Percentiles rank a stretch among this genome's conserved stretches.
These are phyloP conservation scores for Leptographium flavum DNA, from an alignment of 2,329 filamentous ascomycete species.

Conservation along the genomic window DNA sequence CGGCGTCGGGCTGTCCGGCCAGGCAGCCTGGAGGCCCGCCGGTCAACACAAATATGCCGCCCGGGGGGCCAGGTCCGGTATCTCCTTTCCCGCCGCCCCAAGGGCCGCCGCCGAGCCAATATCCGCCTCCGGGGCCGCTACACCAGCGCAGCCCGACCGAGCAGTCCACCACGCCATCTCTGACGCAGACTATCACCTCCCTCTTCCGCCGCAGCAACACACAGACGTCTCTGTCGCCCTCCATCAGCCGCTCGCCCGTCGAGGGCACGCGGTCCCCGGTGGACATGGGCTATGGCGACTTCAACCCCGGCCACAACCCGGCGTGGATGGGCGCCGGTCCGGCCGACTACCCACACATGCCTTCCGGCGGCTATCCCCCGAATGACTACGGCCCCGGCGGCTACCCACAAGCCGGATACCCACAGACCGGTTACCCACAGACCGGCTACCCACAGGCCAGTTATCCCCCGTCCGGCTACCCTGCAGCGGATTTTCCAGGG, in stretches of 20 bases:
- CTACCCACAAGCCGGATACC: not conserved
- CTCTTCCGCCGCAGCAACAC: conserved; percentile 11
- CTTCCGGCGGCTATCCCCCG: not conserved
- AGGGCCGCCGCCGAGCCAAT: not conserved
- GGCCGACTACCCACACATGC: not conserved
- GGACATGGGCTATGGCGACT: conserved; percentile 1
- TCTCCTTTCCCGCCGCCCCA: not conserved
- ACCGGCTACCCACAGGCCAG: not conserved
- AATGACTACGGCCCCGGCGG: not conserved
- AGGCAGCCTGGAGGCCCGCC: not conserved
- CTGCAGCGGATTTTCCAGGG: not conserved
- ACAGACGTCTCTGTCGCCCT: conserved; percentile 8
- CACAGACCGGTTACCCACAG: not conserved
- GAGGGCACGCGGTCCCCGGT: conserved; percentile 1
- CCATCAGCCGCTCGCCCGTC: not conserved
- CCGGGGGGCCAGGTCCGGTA: not conserved
- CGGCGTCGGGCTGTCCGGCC: not conserved
- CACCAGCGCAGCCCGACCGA: conserved; percentile 7
- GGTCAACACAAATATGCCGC: too few relatives aligned
- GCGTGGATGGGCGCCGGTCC: conserved; percentile 7
- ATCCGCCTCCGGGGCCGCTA: not conserved
- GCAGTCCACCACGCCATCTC: not conserved
- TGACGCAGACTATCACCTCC: conserved; percentile 5
- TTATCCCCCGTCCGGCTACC: not conserved
- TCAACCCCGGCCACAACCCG: conserved; percentile 4